These are phyloP conservation scores for Globisporangium cederbergense DNA, from an alignment of 352 stramenopile species.

Conservation along the genomic window DNA sequence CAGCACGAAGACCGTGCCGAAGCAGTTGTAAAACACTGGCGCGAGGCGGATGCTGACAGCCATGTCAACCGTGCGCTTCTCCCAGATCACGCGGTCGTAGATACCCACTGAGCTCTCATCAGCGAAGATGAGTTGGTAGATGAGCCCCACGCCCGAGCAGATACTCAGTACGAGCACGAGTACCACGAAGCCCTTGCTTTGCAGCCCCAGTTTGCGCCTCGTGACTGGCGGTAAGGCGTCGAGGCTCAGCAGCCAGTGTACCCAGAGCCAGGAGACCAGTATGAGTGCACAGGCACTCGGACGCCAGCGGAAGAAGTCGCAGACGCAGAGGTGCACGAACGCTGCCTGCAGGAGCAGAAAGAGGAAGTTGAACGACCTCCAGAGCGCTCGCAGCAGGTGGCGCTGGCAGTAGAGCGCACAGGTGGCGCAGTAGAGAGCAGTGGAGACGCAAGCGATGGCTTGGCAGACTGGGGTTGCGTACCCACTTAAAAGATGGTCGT, in stretches of 20 bases:
- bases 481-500: too few relatives aligned
- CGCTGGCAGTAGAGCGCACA: neutral
- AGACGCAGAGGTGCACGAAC: neutral
- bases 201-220: neutral
- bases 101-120: neutral
- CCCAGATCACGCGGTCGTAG: slow-evolving; percentile 1
- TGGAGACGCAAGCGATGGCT: too few relatives aligned
- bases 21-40: neutral
- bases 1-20: neutral
- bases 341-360: neutral
- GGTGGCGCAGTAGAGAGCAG: neutral
- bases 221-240: neutral
- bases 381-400: neutral
- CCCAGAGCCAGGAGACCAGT: neutral
- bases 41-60: neutral
- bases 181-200: neutral
- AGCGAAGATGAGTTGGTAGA: neutral
- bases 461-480: too few relatives aligned
- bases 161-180: neutral
- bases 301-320: neutral
- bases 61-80: neutral
- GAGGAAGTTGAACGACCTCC: neutral
- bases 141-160: neutral
- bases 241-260: neutral
- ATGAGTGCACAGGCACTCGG: neutral